Base-by-base conservation (phyloP, 495 filamentous ascomycete species). In the Acidomyces sp. region DNA sequence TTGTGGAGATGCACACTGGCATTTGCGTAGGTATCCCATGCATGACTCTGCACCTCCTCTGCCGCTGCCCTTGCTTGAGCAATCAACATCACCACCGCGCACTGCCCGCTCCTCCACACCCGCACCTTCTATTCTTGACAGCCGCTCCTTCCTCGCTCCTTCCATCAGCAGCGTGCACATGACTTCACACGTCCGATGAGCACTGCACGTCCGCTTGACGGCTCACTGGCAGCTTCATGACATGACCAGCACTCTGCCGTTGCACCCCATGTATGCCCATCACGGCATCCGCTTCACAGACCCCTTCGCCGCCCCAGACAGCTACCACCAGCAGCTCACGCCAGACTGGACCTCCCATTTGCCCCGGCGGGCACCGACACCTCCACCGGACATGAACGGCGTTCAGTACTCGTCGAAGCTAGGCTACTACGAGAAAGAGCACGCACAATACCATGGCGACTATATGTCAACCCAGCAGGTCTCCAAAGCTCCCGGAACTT, bases 21-120 rank as follows among this genome's bases (percentile, higher is more conserved):
- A 22, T 42, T 20, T n/a, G n/a, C n/a, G n/a, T n/a, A n/a, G n/a
- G n/a, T n/a, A n/a, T n/a, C 37, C 21, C 25, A 42, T 31, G 29
- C 39, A 42, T 42, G 39, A 38, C 43, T 46, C 41, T 47, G 24
- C 35, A 42, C 19, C 39, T 49, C 29, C n/a, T 27, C 41, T 34
- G 40, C 35, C 40, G 39, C 33, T 26, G 34, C 37, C 46, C 46
- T 49, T 49, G 46, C 46, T 44, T 49, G 34, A 49, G 46, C 46
- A 49, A 45, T 49, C 37, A 41, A 28, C 40, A 44, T 37, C 46
- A 41, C 18, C 46, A 22, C 25, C 13, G 40, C n/a, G 40, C 31
- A 10, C 9, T 34, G 31, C 24, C 38, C 38, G n/a, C 22, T 9
- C 29, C 36, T 28, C 31, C 9, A 6, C 39, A 24, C 20, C 24